phyloP scores from a whole-genome alignment of 352 stramenopile species.

The Stramenopiles sp. region DNA sequence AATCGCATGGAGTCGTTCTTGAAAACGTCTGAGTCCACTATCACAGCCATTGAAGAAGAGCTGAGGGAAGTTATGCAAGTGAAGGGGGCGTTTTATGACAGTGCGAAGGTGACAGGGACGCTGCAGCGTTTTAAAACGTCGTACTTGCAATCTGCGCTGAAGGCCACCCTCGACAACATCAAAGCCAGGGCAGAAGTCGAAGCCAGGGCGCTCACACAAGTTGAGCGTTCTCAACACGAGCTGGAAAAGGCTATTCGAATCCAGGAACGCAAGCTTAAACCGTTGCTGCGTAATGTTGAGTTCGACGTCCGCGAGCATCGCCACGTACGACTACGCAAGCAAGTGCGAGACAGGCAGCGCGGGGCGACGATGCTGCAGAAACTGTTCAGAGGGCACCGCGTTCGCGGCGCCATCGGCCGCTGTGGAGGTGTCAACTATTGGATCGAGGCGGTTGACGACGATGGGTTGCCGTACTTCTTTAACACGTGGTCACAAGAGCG shows the following conservation, averaged over 20 bases:
- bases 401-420: slow-evolving; percentile 34
- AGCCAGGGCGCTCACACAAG: neutral
- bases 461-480: slow-evolving; percentile 45
- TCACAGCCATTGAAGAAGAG: slow-evolving; percentile 33
- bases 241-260: slow-evolving; percentile 22
- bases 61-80: slow-evolving; percentile 55
- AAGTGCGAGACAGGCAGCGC: slow-evolving; percentile 36
- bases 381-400: slow-evolving; percentile 46
- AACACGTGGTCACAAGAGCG: slow-evolving; percentile 48
- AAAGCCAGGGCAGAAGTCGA: neutral
- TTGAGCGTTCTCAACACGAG: neutral
- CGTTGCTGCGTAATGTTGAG: slow-evolving; percentile 51
- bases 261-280: slow-evolving; percentile 47
- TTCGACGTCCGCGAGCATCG: slow-evolving; percentile 47
- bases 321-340: slow-evolving; percentile 37
- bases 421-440: slow-evolving; percentile 47
- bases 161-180: slow-evolving; percentile 20
- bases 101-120: slow-evolving; percentile 51
- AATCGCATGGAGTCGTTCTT: neutral
- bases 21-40: slow-evolving; percentile 11
- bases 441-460: slow-evolving; percentile 32
- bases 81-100: slow-evolving; percentile 59
- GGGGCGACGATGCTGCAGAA: slow-evolving; percentile 50
- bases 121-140: slow-evolving; percentile 72
- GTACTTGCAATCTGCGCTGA: slow-evolving; percentile 65